Conservation (phyloP, 768 basidiomycete genomes). For the Termitomyces bulborhizus region DNA sequence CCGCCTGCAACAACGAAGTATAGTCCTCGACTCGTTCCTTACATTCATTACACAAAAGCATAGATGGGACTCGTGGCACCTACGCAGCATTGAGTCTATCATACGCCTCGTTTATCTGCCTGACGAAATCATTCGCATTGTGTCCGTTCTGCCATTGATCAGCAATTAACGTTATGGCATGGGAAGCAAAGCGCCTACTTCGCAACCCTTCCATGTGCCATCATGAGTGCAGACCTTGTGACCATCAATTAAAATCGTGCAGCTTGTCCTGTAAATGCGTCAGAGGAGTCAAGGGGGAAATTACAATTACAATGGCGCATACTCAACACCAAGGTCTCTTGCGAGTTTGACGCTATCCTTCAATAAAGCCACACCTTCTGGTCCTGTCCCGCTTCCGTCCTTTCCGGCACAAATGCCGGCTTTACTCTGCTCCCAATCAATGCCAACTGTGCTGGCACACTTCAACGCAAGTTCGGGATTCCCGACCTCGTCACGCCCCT, state of each 20-base stretch:
- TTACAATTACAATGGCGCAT: conserved; percentile 10
- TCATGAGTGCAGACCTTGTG: conserved; percentile 71
- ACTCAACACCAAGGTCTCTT: conserved; percentile 51
- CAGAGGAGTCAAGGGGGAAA: background rate
- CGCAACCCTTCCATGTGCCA: conserved; percentile 72
- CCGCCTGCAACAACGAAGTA: background rate
- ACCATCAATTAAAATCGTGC: conserved; percentile 75
- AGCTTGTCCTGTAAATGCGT: conserved; percentile 60
- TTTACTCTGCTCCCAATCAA: conserved; percentile 63
- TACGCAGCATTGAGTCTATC: conserved; percentile 44
- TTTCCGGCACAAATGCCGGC: conserved; percentile 54
- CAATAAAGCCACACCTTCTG: conserved; percentile 62
- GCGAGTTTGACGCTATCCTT: conserved; percentile 48
- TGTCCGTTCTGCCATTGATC: conserved; percentile 61
- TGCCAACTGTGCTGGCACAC: conserved; percentile 58
- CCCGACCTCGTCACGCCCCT: conserved; percentile 60
- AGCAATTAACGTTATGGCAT: background rate
- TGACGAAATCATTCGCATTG: conserved; percentile 63
- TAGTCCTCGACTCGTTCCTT: background rate
- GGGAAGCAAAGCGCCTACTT: conserved; percentile 36
- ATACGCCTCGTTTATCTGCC: conserved; percentile 73
- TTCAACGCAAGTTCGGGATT: conserved; percentile 51
- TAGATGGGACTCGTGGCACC: background rate
- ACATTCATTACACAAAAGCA: background rate
- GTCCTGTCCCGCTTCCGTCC: conserved; percentile 55